A percentile compares a stretch with the other conserved stretches of the same genome.
Evolutionary conservation across 768 basidiomycete genomes (phyloP).

Genomic region (Termitomyces sp.): DNA sequence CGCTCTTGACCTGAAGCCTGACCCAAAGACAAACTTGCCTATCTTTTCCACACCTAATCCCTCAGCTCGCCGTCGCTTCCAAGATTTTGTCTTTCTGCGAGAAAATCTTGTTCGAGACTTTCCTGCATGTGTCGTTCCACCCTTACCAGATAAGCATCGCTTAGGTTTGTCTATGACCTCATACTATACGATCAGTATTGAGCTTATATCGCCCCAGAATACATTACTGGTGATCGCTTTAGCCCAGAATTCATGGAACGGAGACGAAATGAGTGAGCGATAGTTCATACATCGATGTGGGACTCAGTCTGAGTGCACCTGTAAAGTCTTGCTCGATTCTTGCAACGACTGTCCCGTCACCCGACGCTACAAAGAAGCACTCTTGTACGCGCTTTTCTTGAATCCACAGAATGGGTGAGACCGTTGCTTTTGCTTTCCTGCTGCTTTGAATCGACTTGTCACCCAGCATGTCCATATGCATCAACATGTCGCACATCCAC

Average conservation of each 20-base stretch:
- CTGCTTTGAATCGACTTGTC: conserved; percentile 4
- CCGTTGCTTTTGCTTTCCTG: not conserved
- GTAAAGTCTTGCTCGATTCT: conserved; percentile 82
- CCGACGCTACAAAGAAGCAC: conserved; percentile 90
- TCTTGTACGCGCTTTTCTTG: conserved; percentile 90
- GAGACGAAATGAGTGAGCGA: conserved; percentile 74
- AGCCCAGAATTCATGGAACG: conserved; percentile 97
- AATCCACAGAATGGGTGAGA: conserved; percentile 98
- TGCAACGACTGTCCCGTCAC: conserved; percentile 87
- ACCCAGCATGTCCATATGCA: conserved; percentile 93
- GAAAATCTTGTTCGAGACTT: conserved; percentile 88
- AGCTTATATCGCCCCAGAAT: conserved; percentile 49
- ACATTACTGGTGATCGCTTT: conserved; percentile 96
- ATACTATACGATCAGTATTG: not conserved
- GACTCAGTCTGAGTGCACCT: not conserved
- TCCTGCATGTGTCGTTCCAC: conserved; percentile 96
- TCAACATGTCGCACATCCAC: conserved; percentile 89
- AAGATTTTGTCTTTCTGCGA: conserved; percentile 93
- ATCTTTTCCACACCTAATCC: conserved; percentile 76
- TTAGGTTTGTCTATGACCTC: conserved; percentile 56
- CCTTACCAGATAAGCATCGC: conserved; percentile 93
- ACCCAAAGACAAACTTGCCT: conserved; percentile 76
- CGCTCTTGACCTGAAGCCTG: conserved; percentile 1
- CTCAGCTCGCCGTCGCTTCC: conserved; percentile 82
- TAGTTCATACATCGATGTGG: not conserved